These are phyloP conservation scores for Vanrija pseudolonga DNA, from an alignment of 1,284 basidiomycete genomes.

Conservation along the genomic window DNA sequence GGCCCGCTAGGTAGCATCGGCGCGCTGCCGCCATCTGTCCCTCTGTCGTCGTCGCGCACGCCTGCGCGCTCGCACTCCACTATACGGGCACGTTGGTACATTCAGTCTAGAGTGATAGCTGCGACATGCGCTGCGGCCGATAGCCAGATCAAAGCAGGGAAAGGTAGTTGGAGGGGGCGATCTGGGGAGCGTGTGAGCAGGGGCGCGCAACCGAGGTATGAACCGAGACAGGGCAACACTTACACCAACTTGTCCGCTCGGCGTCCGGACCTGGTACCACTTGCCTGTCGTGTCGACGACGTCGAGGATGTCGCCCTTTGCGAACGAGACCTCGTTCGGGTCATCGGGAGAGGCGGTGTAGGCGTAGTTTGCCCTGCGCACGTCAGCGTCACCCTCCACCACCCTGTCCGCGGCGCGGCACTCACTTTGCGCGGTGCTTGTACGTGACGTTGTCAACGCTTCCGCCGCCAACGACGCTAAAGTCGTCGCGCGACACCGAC, in stretches of 20 bases:
- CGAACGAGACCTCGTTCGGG: slow-evolving; percentile 92
- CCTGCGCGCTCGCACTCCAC: too few species aligned
- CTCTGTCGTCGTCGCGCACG: too few species aligned
- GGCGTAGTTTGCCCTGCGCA: slow-evolving; percentile 48
- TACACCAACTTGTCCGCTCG: slow-evolving; percentile 72
- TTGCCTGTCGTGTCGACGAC: slow-evolving; percentile 89
- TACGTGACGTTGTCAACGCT: slow-evolving; percentile 8
- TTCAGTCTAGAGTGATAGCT: too few species aligned
- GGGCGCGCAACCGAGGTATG: not conserved
- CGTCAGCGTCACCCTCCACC: not conserved
- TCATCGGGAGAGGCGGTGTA: slow-evolving; percentile 91
- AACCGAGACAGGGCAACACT: slow-evolving; percentile 21
- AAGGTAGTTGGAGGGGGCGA: slow-evolving; percentile 47
- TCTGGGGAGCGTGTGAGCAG: slow-evolving; percentile 20
- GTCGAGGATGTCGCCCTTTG: slow-evolving; percentile 89
- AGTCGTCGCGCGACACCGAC: slow-evolving; percentile 5
- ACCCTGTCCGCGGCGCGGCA: not conserved
- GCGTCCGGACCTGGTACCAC: slow-evolving; percentile 91
- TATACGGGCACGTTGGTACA: too few species aligned
- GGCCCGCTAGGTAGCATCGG: not conserved
- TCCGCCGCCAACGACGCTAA: slow-evolving; percentile 1
- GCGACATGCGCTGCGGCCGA: not conserved
- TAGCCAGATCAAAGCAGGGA: slow-evolving; percentile 20
- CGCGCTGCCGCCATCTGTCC: too few species aligned
- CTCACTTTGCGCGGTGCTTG: slow-evolving; percentile 27